phyloP scores from a whole-genome alignment of 768 basidiomycete genomes.

The Strobilomyces dryophilus region DNA sequence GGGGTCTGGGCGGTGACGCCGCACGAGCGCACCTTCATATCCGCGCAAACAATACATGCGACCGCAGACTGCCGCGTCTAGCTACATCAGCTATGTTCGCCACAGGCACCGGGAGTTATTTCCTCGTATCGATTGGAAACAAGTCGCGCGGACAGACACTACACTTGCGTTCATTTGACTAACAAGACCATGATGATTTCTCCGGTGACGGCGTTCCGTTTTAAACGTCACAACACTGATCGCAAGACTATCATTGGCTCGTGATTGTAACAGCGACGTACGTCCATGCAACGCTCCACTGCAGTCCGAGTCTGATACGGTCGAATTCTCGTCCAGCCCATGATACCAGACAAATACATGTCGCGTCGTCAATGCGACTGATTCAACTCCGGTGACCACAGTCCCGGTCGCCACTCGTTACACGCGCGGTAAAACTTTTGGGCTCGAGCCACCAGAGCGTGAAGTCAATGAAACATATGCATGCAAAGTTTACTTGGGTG shows the following conservation, averaged over 20 bases:
- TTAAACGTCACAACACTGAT: background rate
- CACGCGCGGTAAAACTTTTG: background rate
- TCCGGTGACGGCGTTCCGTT: too few species aligned
- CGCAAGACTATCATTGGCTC: background rate
- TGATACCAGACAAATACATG: background rate
- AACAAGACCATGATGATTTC: too few species aligned
- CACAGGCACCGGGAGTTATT: conserved; percentile 28
- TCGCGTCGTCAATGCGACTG: background rate
- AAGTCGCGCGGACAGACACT: conserved; percentile 10
- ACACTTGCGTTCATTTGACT: too few species aligned
- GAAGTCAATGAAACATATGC: background rate
- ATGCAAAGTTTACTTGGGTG: background rate
- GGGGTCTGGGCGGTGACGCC: conserved; percentile 9
- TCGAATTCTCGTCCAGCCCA: background rate
- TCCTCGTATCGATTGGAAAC: conserved; percentile 24
- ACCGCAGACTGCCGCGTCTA: conserved; percentile 24
- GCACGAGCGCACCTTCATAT: conserved; percentile 25
- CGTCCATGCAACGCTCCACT: background rate
- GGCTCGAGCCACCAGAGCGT: background rate
- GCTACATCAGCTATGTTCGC: conserved; percentile 23
- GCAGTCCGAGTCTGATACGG: background rate
- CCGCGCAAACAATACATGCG: conserved; percentile 21
- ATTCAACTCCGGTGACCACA: background rate
- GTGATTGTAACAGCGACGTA: background rate
- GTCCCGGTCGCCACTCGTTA: background rate